Percentiles rank a stretch among this genome's conserved stretches.
These are phyloP conservation scores for Claviceps sp. DNA, from an alignment of 2,329 filamentous ascomycete species.

Conservation along the genomic window DNA sequence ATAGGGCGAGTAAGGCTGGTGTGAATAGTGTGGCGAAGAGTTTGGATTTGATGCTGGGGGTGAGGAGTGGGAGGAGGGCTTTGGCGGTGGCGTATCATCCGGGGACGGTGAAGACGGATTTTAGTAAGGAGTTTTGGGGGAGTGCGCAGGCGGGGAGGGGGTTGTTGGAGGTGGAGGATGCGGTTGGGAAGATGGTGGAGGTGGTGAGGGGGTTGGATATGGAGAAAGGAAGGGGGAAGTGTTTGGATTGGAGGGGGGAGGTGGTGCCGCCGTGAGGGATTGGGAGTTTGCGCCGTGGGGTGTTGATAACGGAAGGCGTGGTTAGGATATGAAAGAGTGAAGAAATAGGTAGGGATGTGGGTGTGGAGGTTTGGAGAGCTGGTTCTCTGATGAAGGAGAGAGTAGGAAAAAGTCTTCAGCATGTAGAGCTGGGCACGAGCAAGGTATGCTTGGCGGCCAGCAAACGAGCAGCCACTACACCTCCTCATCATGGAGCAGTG, in stretches of 20 bases:
- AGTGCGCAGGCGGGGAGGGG: conserved; percentile 44
- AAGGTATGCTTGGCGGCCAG: too few species aligned
- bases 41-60: conserved; percentile 53
- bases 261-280: conserved; percentile 41
- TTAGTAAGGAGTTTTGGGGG: conserved; percentile 61
- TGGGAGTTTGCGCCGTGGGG: not conserved
- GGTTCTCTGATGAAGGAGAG: too few species aligned
- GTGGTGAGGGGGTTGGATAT: conserved; percentile 39
- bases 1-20: conserved; percentile 62
- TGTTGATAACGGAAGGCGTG: too few species aligned
- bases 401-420: too few species aligned
- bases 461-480: too few species aligned
- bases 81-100: conserved; percentile 63
- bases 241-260: conserved; percentile 57
- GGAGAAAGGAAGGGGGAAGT: conserved; percentile 41
- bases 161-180: conserved; percentile 53
- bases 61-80: conserved; percentile 45
- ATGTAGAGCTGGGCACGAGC: too few species aligned
- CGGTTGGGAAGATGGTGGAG: conserved; percentile 49
- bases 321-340: not conserved
- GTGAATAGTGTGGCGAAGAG: conserved; percentile 59
- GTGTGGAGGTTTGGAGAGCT: too few species aligned
- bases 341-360: not conserved
- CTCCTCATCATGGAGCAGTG: too few species aligned
- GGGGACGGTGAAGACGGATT: conserved; percentile 63